Percentiles rank a stretch among this genome's conserved stretches.
Conservation (phyloP, 192 early-diverging fungal genomes). For the Spizellomyces punctatus region DNA sequence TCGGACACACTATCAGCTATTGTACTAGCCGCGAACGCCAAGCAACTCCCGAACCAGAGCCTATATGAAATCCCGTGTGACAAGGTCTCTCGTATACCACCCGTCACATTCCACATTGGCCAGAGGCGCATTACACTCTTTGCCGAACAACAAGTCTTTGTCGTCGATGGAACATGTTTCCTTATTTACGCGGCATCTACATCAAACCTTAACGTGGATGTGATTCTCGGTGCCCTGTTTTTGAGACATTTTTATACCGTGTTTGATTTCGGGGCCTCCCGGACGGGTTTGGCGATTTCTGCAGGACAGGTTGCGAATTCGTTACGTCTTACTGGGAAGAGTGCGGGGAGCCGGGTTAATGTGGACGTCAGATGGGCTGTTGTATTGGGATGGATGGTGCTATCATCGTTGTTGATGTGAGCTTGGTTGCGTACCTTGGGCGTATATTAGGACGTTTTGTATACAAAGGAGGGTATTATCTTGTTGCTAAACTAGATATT, state of each 20-base stretch:
- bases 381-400: too few species aligned
- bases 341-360: too few species aligned
- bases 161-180: not conserved
- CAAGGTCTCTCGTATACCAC: not conserved
- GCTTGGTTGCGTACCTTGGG: too few species aligned
- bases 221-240: not conserved
- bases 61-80: not conserved
- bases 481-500: too few species aligned
- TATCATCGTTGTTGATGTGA: too few species aligned
- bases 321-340: too few species aligned
- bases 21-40: too few species aligned
- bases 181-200: not conserved
- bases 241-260: slow-evolving; percentile 8
- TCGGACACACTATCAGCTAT: not conserved
- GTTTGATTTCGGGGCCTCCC: not conserved
- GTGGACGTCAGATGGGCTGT: too few species aligned
- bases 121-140: not conserved
- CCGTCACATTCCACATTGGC: not conserved
- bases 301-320: not conserved
- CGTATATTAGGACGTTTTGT: too few species aligned
- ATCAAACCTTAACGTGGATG: not conserved
- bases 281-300: not conserved
- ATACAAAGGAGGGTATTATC: too few species aligned
- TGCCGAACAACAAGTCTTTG: slow-evolving; percentile 1
- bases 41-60: not conserved